A percentile compares a stretch with the other conserved stretches of the same genome.
These are phyloP conservation scores for Taxillus chinensis DNA, from an alignment of 164 flowering plant genomes.

Conservation along the genomic window DNA sequence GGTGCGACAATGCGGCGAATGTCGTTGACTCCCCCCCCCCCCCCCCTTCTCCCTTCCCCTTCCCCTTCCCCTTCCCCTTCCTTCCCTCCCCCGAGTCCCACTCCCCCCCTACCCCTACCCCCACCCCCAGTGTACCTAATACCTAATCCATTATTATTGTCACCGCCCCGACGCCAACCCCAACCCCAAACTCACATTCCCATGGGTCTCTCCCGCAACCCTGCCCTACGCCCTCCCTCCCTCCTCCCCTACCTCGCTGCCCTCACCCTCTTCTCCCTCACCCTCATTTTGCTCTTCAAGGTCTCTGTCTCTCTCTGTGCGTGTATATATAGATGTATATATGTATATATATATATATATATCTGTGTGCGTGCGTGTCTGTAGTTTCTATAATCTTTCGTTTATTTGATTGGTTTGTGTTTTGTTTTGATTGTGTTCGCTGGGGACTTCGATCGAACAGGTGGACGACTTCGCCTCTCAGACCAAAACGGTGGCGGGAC, in stretches of 20 bases:
- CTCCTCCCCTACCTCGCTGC: slow-evolving; percentile 16
- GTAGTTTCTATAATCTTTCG: background rate
- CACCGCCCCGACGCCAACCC: too few relatives aligned
- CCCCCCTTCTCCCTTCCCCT: background rate
- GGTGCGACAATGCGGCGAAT: background rate
- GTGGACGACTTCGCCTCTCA: slow-evolving; percentile 33
- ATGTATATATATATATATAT: background rate
- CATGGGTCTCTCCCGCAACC: slow-evolving; percentile 1
- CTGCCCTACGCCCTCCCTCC: slow-evolving; percentile 15
- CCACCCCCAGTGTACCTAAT: too few relatives aligned
- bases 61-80: background rate
- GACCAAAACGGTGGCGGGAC: slow-evolving; percentile 67
- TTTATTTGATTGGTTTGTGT: background rate
- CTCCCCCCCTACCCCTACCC: background rate
- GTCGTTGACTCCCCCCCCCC: background rate
- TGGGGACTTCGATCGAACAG: slow-evolving; percentile 32
- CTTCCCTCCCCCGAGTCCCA: background rate
- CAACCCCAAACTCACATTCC: background rate
- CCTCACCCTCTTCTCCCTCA: slow-evolving; percentile 32
- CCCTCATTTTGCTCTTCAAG: slow-evolving; percentile 32
- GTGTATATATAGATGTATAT: background rate
- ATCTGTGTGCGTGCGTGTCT: background rate
- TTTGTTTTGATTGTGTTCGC: background rate
- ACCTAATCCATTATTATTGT: too few relatives aligned
- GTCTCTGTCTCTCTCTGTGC: slow-evolving; percentile 9